Percentiles rank a stretch among this genome's conserved stretches.
Evolutionary conservation across 768 basidiomycete species (phyloP).

Genomic region (Serendipita sp.): DNA sequence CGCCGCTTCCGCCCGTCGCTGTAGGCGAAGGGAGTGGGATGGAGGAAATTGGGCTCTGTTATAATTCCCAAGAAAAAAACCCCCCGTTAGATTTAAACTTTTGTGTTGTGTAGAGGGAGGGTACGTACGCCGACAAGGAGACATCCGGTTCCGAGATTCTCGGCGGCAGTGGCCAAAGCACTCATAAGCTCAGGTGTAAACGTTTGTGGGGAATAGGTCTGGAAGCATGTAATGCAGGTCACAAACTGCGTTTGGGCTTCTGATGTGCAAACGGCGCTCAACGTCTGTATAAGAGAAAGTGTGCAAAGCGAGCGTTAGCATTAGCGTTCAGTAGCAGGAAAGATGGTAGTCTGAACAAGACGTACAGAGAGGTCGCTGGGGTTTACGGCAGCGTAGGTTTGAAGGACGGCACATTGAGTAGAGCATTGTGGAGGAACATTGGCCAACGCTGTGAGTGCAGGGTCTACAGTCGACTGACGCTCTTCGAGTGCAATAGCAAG

Average conservation of each 20-base stretch:
- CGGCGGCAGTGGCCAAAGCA: not conserved
- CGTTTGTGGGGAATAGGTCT: not conserved
- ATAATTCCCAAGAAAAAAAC: not conserved
- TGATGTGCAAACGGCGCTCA: not conserved
- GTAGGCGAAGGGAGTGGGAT: not conserved
- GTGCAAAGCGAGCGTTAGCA: too few species aligned
- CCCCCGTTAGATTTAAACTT: not conserved
- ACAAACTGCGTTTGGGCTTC: not conserved
- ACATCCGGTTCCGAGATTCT: not conserved
- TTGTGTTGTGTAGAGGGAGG: too few species aligned
- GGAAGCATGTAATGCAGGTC: not conserved
- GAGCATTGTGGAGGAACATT: not conserved
- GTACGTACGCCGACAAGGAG: slow-evolving; percentile 2
- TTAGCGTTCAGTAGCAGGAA: too few species aligned
- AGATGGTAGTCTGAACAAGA: too few species aligned
- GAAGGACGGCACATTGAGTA: not conserved
- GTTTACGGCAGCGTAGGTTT: not conserved
- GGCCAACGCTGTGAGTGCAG: not conserved
- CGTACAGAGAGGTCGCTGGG: not conserved
- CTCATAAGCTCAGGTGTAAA: not conserved
- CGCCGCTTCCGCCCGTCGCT: not conserved
- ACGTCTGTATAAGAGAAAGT: not conserved
- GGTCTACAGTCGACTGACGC: not conserved
- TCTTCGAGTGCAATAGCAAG: not conserved
- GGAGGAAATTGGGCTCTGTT: not conserved